These are phyloP conservation scores for Amanita pallidorosea DNA, from an alignment of 768 basidiomycete genomes.

Conservation along the genomic window DNA sequence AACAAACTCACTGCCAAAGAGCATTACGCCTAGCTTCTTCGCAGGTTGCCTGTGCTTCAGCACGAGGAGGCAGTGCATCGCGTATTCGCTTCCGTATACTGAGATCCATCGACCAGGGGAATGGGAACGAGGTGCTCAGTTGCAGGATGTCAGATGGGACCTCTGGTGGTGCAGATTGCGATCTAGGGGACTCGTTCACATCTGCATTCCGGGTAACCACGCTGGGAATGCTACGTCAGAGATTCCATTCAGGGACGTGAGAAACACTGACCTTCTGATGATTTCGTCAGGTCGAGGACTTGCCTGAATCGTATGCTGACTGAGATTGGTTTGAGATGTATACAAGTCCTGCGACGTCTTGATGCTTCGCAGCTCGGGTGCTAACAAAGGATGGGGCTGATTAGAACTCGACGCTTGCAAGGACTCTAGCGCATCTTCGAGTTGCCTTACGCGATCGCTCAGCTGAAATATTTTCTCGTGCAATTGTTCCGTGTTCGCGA, in stretches of 20 bases:
- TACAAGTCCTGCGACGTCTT: slow-evolving; percentile 63
- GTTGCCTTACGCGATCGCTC: slow-evolving; percentile 50
- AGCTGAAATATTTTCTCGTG: slow-evolving; percentile 54
- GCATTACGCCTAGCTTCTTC: slow-evolving; percentile 57
- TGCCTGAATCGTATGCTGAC: slow-evolving; percentile 2
- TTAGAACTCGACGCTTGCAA: slow-evolving; percentile 29
- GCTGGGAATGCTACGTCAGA: background rate
- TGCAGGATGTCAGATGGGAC: slow-evolving; percentile 40
- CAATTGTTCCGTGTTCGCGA: slow-evolving; percentile 56
- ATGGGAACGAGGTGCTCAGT: slow-evolving; percentile 59
- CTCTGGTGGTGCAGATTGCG: slow-evolving; percentile 20
- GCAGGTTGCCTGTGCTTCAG: slow-evolving; percentile 50
- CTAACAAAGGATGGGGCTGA: slow-evolving; percentile 43
- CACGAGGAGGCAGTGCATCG: slow-evolving; percentile 47
- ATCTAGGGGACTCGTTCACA: background rate
- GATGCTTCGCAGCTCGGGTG: slow-evolving; percentile 47
- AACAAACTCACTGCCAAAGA: slow-evolving; percentile 55
- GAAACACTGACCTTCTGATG: slow-evolving; percentile 15
- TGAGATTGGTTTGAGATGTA: slow-evolving; percentile 16
- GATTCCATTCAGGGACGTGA: slow-evolving; percentile 13
- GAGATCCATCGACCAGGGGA: slow-evolving; percentile 56
- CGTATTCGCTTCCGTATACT: slow-evolving; percentile 54
- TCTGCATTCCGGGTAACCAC: slow-evolving; percentile 4
- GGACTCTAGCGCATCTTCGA: slow-evolving; percentile 46
- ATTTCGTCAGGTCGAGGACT: slow-evolving; percentile 12